Percentiles rank a stretch among this genome's conserved stretches.
Conservation (phyloP, 2,329 filamentous ascomycete species). For the Blastomyces silverae region DNA sequence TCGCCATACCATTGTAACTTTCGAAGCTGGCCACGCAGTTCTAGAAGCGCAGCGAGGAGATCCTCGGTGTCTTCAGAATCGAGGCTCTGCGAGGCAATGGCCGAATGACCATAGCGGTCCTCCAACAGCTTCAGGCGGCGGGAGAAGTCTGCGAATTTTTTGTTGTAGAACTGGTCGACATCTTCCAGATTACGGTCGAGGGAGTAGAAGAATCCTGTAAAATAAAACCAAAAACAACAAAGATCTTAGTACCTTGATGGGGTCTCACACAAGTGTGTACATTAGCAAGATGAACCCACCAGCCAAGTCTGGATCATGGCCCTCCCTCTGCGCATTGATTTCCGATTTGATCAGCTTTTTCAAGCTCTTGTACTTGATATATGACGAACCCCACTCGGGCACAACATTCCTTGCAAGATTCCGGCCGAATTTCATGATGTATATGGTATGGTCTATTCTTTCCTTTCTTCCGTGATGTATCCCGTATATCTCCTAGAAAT, state of each 20-base stretch:
- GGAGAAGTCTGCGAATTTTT: slow-evolving; percentile 78
- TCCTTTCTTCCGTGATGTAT: not conserved
- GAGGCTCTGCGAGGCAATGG: slow-evolving; percentile 62
- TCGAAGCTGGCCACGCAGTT: slow-evolving; percentile 76
- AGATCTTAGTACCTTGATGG: not conserved
- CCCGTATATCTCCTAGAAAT: not conserved
- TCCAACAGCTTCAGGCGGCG: slow-evolving; percentile 79
- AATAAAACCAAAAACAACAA: not conserved
- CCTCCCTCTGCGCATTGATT: slow-evolving; percentile 60
- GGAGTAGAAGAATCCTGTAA: slow-evolving; percentile 87
- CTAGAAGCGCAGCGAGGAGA: slow-evolving; percentile 79
- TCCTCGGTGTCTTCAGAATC: slow-evolving; percentile 89
- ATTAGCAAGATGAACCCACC: slow-evolving; percentile 54
- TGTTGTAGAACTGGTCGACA: slow-evolving; percentile 95
- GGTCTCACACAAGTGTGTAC: not conserved
- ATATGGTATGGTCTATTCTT: not conserved
- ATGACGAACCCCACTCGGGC: slow-evolving; percentile 46
- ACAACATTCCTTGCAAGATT: slow-evolving; percentile 46
- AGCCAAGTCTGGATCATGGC: slow-evolving; percentile 77
- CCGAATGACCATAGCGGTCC: slow-evolving; percentile 72
- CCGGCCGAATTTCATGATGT: slow-evolving; percentile 47
- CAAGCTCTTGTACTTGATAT: slow-evolving; percentile 52
- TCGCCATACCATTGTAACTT: slow-evolving; percentile 98
- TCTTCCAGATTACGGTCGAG: slow-evolving; percentile 96
- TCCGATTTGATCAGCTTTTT: slow-evolving; percentile 89